phyloP scores from a whole-genome alignment of 148 eudicot genomes.

The Vaccinium darrowii region DNA sequence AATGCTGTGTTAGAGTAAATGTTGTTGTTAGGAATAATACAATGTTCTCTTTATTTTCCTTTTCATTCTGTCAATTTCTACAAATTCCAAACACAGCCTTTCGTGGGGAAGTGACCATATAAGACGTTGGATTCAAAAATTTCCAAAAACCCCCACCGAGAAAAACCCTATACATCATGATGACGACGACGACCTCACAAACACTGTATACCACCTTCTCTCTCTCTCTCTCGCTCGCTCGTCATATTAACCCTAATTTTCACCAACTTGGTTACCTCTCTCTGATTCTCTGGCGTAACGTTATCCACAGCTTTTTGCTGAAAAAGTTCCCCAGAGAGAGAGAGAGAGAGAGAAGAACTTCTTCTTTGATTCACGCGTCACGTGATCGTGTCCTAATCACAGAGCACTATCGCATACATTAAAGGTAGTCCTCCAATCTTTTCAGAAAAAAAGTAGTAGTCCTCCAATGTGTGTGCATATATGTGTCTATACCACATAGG shows the following conservation, averaged over 20 bases:
- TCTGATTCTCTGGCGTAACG: background rate
- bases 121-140: background rate
- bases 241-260: background rate
- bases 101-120: background rate
- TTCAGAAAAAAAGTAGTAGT: background rate
- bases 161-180: background rate
- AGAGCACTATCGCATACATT: background rate
- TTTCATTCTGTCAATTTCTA: too few relatives aligned
- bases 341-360: background rate
- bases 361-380: background rate
- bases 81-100: too few relatives aligned
- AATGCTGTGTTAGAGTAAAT: too few relatives aligned
- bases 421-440: background rate
- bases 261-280: background rate
- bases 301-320: background rate
- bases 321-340: background rate
- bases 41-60: too few relatives aligned
- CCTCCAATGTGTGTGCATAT: background rate
- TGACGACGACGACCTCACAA: background rate
- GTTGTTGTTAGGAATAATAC: too few relatives aligned
- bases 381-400: slow-evolving; percentile 5
- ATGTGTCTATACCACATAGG: background rate
- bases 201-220: too few relatives aligned
- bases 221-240: background rate
- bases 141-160: background rate